A percentile compares a stretch with the other conserved stretches of the same genome.
Conservation (phyloP, 257 asterid species). For the Petunia axillaris region DNA sequence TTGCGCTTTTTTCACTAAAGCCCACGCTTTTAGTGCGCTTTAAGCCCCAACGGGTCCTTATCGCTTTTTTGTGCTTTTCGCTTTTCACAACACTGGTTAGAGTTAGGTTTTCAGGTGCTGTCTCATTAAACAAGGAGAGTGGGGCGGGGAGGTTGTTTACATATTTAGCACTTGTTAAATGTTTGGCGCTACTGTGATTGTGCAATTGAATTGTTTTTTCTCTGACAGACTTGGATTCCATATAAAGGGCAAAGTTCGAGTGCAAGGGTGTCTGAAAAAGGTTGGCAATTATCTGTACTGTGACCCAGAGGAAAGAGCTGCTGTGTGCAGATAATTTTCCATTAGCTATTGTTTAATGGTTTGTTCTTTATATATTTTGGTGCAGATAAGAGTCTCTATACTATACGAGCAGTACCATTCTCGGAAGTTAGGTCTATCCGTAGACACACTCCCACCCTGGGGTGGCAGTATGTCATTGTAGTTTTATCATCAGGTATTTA, state of each 20-base stretch:
- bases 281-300: constrained; percentile 40
- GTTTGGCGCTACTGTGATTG: not conserved
- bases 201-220: constrained; percentile 15
- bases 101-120: not conserved
- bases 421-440: constrained; percentile 84
- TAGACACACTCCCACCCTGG: constrained; percentile 85
- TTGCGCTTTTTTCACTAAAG: too few relatives aligned
- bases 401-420: constrained; percentile 84
- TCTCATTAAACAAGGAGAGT: constrained; percentile 16
- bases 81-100: too few relatives aligned
- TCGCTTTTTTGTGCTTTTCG: too few relatives aligned
- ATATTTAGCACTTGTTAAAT: not conserved
- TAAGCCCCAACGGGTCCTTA: too few relatives aligned
- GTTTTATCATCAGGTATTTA: constrained; percentile 83
- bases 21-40: too few relatives aligned
- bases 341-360: constrained; percentile 25
- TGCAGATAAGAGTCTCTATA: constrained; percentile 90
- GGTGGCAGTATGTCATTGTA: constrained; percentile 93
- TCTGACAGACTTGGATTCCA: constrained; percentile 91
- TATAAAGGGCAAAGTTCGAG: constrained; percentile 90
- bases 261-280: constrained; percentile 84
- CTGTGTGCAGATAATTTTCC: not conserved
- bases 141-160: not conserved
- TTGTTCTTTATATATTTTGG: constrained; percentile 32
- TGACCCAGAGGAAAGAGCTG: constrained; percentile 9